Base-by-base conservation (phyloP, 2,329 filamentous ascomycete species). In the Davidsoniella virescens region DNA sequence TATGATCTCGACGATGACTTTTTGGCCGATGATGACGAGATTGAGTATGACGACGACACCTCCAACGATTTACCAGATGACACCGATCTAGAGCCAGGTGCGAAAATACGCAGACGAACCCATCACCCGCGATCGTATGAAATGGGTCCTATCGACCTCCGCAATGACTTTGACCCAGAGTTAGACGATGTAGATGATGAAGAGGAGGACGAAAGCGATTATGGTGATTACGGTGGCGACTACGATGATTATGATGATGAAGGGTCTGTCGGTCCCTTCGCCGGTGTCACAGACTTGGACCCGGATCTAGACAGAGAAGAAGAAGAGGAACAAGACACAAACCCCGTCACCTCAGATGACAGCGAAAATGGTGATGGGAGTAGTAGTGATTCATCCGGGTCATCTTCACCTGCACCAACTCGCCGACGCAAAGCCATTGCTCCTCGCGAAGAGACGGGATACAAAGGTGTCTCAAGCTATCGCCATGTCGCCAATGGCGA, bases 11-110 rank as follows among this genome's bases (percentile, higher is more conserved):
- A 43, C 9, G 25, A 43, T 20, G 41, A 43, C 41, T 43, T 43
- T 7, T 14, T 43, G 12, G 41, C 18, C 14, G 17, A 43, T 10
- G 41, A 43, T 8, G 40, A 43, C 49, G 49, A 51, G 16, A 36
- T 51, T 18, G 49, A 51, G 38, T 51, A 43, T 43, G 47, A 37
- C 6, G 47, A 51, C 4, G 37, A 36, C 18, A 14, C 10, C 12
- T 33, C 18, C n/a, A 33, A 51, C 25, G 29, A 36, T 9, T 36
- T 51, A 5, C 49, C 33, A 16, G 49, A 51, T 23, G 47, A 51
- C 42, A 20, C 7, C 16, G 44, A 47, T 10, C 8, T 18, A 3
- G 49, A 45, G 14, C 5, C 39, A 3, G 20, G 6, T 8, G 42
- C 46, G 10, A 38, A 36, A 29, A 33, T 5, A 23, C 20, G 20